Evolutionary conservation across 1,139 yeast genomes (phyloP), one percentile per base, ranked within the genome.

Genomic region (Candida sp.): DNA sequence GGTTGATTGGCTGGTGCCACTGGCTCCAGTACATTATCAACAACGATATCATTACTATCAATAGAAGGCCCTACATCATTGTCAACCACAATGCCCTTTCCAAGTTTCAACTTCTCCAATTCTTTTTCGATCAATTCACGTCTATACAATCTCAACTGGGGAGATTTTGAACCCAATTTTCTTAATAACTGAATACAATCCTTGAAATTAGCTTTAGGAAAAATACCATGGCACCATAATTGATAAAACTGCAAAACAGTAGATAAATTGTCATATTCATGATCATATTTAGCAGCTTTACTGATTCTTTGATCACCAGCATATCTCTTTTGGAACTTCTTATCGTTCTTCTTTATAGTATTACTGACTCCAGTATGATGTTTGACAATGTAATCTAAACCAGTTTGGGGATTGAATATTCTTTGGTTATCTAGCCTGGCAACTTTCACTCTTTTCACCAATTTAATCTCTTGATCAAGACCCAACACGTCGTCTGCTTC

Each of bases 191-290:
- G 63, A 21, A 71, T 56, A 51, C 79, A 84, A 57, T 87, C 96
- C 43, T 71, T 68, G 52, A 88, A 87, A 47, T 77, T 83, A 2
- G 95, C 90, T 60, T 82, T 83, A 8, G 96, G 95, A 53, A 78
- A 88, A 42, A 88, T 58, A 4, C 82, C 78, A 60, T 88, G 96
- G 23, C 91, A 90, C 96, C 96, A 88, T 29, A 88, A 61, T 61
- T 87, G 95, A 62, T 87, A 88, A 54, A 79, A 81, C 48, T 78
- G 81, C 23, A 87, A 64, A 2, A 88, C 67, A 11, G 68, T 59
- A 5, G 69, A 61, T 37, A 74, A 58, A 45, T 72, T 75, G 6
- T 69, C 64, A 35, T 64, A 68, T 46, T 77, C 81, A 35, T 67
- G 68, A 9, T 70, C 70, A 30, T 62, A 57, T 44, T 63, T 70